Evolutionary conservation across 164 flowering plant species (phyloP), one percentile per base, ranked within the genome.

Genomic region (Taxillus chinensis): DNA sequence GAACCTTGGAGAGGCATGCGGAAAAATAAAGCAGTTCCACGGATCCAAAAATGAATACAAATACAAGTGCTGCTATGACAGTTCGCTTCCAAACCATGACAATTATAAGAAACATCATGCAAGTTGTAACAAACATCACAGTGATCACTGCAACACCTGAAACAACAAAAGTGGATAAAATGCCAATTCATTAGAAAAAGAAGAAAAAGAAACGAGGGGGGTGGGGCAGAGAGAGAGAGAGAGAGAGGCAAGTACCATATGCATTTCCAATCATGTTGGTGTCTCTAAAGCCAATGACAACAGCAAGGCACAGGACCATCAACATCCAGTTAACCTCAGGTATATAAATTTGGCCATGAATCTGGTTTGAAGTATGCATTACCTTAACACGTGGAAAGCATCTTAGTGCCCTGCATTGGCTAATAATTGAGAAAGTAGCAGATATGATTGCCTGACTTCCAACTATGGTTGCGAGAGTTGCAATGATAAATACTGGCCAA

Each of bases 381-480:
- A 85, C 74, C 72, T 78, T 85, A 55, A 87, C 89, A 0, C 76
- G 74, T 8, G 95, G 95, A 60, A 85, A 87, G 72, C 95, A 87
- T 58, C 75, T 72, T 57, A 87, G 60, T n/a, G 86, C 84, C 59
- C 74, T 75, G 66, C 87, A 78, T 74, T 87, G 90, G 70, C 80
- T 80, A 71, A 87, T 64, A 27, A 85, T 78, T 38, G 95, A 85
- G 74, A 85, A 87, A 5, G 90, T 80, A 16, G 84, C 95, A 8
- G 95, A 79, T 62, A 87, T 87, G 3, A 77, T 80, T 37, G 90
- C 90, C 62, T 87, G 95, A 61, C 95, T 87, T 57, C 83, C 95
- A 10, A 87, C 84, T 11, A 83, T 71, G 4, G 90, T 75, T 41
- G 90, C 95, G 45, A 77, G 54, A 42, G 85, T 83, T 12, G 95